These are phyloP conservation scores for Pinus tabuliformis DNA, from an alignment of 75 land plant species.

Conservation along the genomic window DNA sequence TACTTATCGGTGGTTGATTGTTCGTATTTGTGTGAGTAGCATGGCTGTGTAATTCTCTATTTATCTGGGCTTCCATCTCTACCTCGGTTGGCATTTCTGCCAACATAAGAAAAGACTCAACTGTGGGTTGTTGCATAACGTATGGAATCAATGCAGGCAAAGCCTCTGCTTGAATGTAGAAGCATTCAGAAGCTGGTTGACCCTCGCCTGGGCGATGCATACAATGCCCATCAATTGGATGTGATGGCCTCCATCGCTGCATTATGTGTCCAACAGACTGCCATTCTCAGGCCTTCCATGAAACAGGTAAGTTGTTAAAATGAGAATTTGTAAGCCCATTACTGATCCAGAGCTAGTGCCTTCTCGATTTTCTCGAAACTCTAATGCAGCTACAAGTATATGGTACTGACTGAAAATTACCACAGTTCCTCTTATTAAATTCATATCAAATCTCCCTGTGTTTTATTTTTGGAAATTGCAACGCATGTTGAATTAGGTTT, in stretches of 20 bases:
- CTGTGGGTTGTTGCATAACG: not conserved
- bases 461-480: not conserved
- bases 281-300: constrained; percentile 73
- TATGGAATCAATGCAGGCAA: constrained; percentile 51
- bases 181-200: constrained; percentile 63
- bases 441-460: not conserved
- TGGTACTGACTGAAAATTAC: too few species aligned
- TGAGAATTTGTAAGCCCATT: not conserved
- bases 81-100: too few species aligned
- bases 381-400: not conserved
- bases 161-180: constrained; percentile 59
- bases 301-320: constrained; percentile 42
- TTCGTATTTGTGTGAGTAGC: not conserved
- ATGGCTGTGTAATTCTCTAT: not conserved
- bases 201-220: constrained; percentile 50
- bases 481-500: constrained; percentile 20
- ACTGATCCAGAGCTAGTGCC: not conserved
- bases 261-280: constrained; percentile 64
- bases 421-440: too few species aligned
- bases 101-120: too few species aligned
- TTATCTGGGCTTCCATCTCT: too few species aligned
- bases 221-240: constrained; percentile 49
- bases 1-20: not conserved
- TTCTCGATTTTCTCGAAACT: not conserved
- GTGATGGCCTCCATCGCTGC: constrained; percentile 45